A percentile compares a stretch with the other conserved stretches of the same genome.
Conservation (phyloP, 352 stramenopile species). For the Globisporangium takayamanum region DNA sequence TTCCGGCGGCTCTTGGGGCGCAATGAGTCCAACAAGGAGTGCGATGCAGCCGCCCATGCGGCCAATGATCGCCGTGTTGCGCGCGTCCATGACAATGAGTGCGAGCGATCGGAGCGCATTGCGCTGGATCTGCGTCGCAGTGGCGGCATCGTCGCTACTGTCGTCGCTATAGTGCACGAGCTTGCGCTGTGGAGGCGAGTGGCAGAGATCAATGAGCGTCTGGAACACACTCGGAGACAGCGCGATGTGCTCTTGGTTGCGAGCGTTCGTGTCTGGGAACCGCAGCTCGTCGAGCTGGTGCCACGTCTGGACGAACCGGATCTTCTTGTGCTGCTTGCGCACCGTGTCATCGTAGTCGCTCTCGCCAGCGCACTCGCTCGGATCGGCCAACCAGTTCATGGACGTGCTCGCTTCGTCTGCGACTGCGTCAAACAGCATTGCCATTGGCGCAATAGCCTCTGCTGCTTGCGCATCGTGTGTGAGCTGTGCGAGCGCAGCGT, state of each 20-base stretch:
- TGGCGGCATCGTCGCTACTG: not conserved
- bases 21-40: constrained; percentile 37
- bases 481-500: constrained; percentile 27
- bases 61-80: constrained; percentile 63
- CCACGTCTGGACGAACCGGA: constrained; percentile 46
- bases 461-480: not conserved
- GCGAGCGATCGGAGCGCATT: constrained; percentile 62
- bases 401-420: constrained; percentile 25
- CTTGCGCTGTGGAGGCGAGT: not conserved
- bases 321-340: constrained; percentile 30
- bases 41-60: constrained; percentile 48
- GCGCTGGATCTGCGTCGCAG: constrained; percentile 26
- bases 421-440: constrained; percentile 44
- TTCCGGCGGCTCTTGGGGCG: constrained; percentile 9
- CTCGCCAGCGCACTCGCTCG: constrained; percentile 30
- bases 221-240: constrained; percentile 45
- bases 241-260: constrained; percentile 64
- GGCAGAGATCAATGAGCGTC: constrained; percentile 44
- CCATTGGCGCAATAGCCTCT: not conserved
- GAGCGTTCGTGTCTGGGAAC: constrained; percentile 34
- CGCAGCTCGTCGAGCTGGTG: constrained; percentile 38
- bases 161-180: constrained; percentile 1
- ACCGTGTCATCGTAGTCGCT: constrained; percentile 19
- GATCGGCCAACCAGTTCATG: constrained; percentile 60
- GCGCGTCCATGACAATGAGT: constrained; percentile 55